Evolutionary conservation across 495 filamentous ascomycete genomes (phyloP).

Genomic region (Chaetomium fimeti): DNA sequence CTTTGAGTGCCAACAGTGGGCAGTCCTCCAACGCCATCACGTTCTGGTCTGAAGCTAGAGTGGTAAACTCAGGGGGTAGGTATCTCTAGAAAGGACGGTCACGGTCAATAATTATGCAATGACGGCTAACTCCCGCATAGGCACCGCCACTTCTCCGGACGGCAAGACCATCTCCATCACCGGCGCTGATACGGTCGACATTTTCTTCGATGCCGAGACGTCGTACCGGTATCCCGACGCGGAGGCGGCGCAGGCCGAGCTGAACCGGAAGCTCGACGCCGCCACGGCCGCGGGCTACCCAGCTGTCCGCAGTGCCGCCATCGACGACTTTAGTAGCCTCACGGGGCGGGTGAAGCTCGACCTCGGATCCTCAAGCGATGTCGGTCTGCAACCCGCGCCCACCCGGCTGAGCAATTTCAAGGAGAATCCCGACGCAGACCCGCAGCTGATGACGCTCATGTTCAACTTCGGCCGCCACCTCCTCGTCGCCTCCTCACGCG

Average conservation of each 20-base stretch:
- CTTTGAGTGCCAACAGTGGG: constrained; percentile 1
- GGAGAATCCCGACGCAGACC: not conserved
- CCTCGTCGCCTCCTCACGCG: not conserved
- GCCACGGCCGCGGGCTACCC: constrained; percentile 2
- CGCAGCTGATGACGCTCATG: constrained; percentile 10
- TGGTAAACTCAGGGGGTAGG: constrained; percentile 4
- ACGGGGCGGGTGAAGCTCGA: constrained; percentile 4
- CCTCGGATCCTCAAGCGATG: not conserved
- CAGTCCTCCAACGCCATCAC: not conserved
- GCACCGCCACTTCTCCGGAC: not conserved
- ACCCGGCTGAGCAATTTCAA: constrained; percentile 3
- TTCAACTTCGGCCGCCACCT: constrained; percentile 10
- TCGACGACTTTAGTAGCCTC: constrained; percentile 1
- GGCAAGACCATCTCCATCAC: constrained; percentile 5
- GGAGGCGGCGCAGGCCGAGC: not conserved
- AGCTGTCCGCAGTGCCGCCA: constrained; percentile 3
- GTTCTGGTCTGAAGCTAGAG: constrained; percentile 5
- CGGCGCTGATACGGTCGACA: not conserved
- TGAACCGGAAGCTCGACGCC: not conserved
- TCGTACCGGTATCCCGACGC: not conserved
- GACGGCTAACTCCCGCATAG: not conserved
- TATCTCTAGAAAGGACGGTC: not conserved
- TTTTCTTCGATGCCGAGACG: constrained; percentile 6
- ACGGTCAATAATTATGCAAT: not conserved
- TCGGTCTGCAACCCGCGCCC: not conserved